Base-by-base conservation (phyloP, 495 filamentous ascomycete species). In the Neurospora cerealis region DNA sequence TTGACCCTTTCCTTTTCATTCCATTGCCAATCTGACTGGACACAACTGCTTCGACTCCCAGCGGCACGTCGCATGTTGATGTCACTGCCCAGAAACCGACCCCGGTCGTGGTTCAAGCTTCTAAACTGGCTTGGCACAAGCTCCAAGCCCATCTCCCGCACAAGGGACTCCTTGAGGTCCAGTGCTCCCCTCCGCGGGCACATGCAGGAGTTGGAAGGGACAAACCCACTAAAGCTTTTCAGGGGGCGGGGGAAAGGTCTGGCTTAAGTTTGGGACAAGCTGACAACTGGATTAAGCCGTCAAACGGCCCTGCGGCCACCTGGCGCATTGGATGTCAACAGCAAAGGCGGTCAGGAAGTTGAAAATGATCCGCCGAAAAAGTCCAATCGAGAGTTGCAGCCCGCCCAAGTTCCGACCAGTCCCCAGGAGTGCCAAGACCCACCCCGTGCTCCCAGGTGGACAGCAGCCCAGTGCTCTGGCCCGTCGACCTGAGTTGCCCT, bases 281-380 rank as follows among this genome's bases (percentile, higher is more conserved):
- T 34, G 15, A 17, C 54, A 66, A 66, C 28, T 66, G 54, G 32
- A 19, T 34, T 28, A 7, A 66, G 28, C 54, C 28, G 54, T 32
- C 54, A 66, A 66, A 36, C 5, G 28, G 54, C 28, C 28, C 54
- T 34, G 24, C 40, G 5, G 71, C n/a, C 72, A 54, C 11, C 69
- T 74, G 72, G 69, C 24, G 9, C 24, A n/a, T 39, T 66, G 54
- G 15, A 66, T 36, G 15, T 36, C 32, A 66, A 17, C 54, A 19
- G 32, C 28, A 66, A 66, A 41, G 42, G 46, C 48, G 62, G 75
- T 73, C 71, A 54, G 76, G 73, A 77, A 71, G 69, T 75, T 75
- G 77, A 62, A 75, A 78, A n/a, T n/a, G 75, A 74, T 81, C 78
- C 79, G 78, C 69, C 66, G 5, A 75, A 73, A 79, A 66, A 36